Conservation (phyloP, 2,329 filamentous ascomycete genomes). For the Venturia nashicola region DNA sequence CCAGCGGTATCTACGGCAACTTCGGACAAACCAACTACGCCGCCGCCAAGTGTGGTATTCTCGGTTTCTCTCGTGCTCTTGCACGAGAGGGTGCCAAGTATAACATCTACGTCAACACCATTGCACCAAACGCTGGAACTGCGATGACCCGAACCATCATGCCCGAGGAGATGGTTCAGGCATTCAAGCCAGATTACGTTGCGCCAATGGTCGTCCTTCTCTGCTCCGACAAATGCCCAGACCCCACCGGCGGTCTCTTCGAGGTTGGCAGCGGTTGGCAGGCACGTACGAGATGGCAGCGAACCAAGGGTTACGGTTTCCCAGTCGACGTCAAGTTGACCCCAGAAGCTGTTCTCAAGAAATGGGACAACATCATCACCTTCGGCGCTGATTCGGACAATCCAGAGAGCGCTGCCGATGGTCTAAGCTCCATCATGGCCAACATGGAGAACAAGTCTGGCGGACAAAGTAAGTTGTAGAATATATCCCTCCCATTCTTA, state of each 20-base stretch:
- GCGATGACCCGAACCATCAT: constrained; percentile 89
- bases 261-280: constrained; percentile 94
- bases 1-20: constrained; percentile 89
- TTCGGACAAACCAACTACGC: constrained; percentile 93
- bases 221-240: constrained; percentile 71
- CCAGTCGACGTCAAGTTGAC: constrained; percentile 72
- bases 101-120: constrained; percentile 97
- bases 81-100: constrained; percentile 91
- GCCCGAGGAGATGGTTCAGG: constrained; percentile 94
- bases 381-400: constrained; percentile 85
- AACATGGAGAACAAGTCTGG: constrained; percentile 71
- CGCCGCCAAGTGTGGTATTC: constrained; percentile 59
- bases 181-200: constrained; percentile 98
- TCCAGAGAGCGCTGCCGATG: constrained; percentile 66
- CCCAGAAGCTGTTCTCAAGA: constrained; percentile 67
- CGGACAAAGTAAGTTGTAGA: constrained; percentile 7
- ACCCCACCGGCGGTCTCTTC: constrained; percentile 76
- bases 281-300: constrained; percentile 87
- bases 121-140: constrained; percentile 93
- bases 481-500: neutral
- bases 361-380: constrained; percentile 68
- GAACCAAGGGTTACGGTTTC: constrained; percentile 80
- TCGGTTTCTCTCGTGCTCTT: constrained; percentile 87
- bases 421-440: constrained; percentile 65
- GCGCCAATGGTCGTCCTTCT: constrained; percentile 84